Evolutionary conservation across 2,329 filamentous ascomycete species (phyloP), one percentile per base, ranked within the genome.

Genomic region (Fusarium protoensiforme): DNA sequence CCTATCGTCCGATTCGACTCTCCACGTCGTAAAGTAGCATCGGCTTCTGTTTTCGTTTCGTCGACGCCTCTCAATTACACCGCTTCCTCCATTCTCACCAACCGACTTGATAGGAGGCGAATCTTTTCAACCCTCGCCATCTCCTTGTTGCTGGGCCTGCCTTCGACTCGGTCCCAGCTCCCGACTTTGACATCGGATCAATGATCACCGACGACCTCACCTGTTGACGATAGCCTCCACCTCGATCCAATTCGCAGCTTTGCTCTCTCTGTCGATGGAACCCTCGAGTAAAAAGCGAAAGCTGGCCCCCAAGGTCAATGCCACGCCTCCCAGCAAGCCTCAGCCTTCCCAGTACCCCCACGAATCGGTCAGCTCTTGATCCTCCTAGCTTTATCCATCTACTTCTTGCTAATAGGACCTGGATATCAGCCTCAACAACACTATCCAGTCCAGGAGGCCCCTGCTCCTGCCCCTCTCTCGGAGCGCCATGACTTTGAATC

Each of bases 401-500:
- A 51, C 36, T 59, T 51, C 67, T 67, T 75, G 68, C 76, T 78
- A 78, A 78, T 62, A 31, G 65, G 54, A 59, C 60, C 39, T 64
- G 64, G 56, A 65, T 38, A 67, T 68, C 56, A 79, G 72, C 74
- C 79, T 58, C 79, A 79, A 64, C 81, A 81, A 62, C 79, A 82
- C 29, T 79, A 80, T 80, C 71, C 83, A 76, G 75, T 78, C 72
- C 79, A 84, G 80, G 84, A 87, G 81, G 77, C 81, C 64, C 53
- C 53, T 36, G 78, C 82, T 35, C 59, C 81, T 68, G 78, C 83
- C 27, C 65, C 81, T 68, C 80, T 79, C 75, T 78, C 81, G 64
- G 86, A 90, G 75, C 86, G 88, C 73, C 86, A 89, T 81, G 90
- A 92, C 76, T 92, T 92, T 81, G 90, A 92, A 80, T 87, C 89